phyloP scores from a whole-genome alignment of 352 stramenopile genomes.

The Peronospora belbahrii region DNA sequence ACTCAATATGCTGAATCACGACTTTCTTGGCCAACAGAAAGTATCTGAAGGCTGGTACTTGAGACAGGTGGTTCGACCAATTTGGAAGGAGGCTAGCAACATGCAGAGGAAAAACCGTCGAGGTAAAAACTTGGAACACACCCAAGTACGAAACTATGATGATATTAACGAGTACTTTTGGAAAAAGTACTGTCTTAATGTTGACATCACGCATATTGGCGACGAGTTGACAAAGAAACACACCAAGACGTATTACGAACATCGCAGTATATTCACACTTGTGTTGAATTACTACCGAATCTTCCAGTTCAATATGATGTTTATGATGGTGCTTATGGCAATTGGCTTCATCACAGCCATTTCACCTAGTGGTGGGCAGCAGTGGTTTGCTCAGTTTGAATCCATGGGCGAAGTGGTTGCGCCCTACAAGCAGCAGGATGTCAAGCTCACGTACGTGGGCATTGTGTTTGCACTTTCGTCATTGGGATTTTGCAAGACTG shows the following conservation, averaged over 20 bases:
- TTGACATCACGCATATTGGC: slow-evolving; percentile 45
- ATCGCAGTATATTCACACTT: slow-evolving; percentile 67
- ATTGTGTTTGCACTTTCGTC: slow-evolving; percentile 41
- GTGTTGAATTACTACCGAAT: slow-evolving; percentile 75
- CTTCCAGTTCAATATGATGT: slow-evolving; percentile 80
- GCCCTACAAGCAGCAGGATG: slow-evolving; percentile 43
- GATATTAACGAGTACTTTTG: slow-evolving; percentile 81
- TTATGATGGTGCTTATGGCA: slow-evolving; percentile 54
- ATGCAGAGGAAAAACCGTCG: slow-evolving; percentile 59
- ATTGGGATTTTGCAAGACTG: slow-evolving; percentile 48
- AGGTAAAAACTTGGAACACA: slow-evolving; percentile 60
- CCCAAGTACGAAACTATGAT: slow-evolving; percentile 68
- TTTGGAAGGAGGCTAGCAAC: slow-evolving; percentile 58
- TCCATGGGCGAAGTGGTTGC: slow-evolving; percentile 46
- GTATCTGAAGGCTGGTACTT: slow-evolving; percentile 49
- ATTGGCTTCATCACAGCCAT: slow-evolving; percentile 52
- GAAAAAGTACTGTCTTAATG: slow-evolving; percentile 56
- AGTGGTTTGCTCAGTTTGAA: slow-evolving; percentile 53
- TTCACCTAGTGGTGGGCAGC: slow-evolving; percentile 45
- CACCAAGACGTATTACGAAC: slow-evolving; percentile 73
- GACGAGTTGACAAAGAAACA: slow-evolving; percentile 48
- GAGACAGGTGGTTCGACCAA: slow-evolving; percentile 39
- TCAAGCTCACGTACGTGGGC: slow-evolving; percentile 56
- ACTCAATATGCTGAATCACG: slow-evolving; percentile 43
- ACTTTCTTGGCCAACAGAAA: slow-evolving; percentile 45